These are phyloP conservation scores for Penicillium sp. DNA, from an alignment of 2,329 filamentous ascomycete species.

Conservation along the genomic window DNA sequence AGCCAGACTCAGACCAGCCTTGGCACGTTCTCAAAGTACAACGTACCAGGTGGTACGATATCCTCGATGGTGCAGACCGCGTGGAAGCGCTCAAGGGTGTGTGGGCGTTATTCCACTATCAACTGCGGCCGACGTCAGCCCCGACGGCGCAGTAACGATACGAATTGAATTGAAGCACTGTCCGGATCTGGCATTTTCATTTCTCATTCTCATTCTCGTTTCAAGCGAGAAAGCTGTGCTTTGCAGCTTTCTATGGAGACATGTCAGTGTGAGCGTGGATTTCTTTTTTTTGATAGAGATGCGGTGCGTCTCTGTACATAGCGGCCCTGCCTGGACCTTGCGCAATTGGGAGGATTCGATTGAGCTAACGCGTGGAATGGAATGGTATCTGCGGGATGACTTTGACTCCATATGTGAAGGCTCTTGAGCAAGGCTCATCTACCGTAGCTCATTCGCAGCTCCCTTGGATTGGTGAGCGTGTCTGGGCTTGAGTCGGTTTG, in stretches of 20 bases:
- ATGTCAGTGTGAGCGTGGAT: neutral
- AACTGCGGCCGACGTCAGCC: constrained; percentile 45
- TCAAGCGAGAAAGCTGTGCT: neutral
- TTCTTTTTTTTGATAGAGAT: neutral
- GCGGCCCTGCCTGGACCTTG: neutral
- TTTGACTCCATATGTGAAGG: neutral
- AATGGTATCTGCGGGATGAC: neutral
- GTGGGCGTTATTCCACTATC: constrained; percentile 62
- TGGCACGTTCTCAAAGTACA: constrained; percentile 59
- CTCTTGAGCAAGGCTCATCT: neutral
- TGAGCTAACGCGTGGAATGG: neutral
- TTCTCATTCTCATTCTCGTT: neutral
- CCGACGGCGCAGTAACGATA: neutral
- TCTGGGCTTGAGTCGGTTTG: neutral
- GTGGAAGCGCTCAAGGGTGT: constrained; percentile 59
- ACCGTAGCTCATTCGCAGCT: neutral
- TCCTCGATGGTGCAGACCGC: constrained; percentile 59
- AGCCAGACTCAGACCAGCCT: constrained; percentile 35
- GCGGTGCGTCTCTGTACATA: neutral
- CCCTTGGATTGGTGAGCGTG: neutral
- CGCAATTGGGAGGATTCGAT: neutral
- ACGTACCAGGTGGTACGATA: constrained; percentile 62
- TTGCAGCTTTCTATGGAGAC: neutral
- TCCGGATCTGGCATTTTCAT: neutral
- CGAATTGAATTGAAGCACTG: neutral